Evolutionary conservation across 495 filamentous ascomycete genomes (phyloP).

Genomic region (Ramalina intermedia): DNA sequence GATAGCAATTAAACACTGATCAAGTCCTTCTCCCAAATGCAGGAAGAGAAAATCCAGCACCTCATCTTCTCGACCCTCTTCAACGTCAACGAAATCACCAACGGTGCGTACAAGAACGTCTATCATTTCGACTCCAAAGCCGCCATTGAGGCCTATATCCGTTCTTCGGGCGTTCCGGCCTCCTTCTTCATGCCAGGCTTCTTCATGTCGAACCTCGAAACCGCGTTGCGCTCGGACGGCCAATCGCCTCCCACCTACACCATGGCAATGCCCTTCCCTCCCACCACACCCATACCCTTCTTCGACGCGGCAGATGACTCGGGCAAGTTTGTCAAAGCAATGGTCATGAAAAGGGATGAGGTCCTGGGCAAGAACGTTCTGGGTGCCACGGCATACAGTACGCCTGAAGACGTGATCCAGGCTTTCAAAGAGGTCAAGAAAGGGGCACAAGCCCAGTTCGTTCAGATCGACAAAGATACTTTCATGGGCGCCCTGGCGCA

Average conservation of each 20-base stretch:
- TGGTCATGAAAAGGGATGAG: conserved; percentile 16
- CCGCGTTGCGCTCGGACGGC: conserved; percentile 16
- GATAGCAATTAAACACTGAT: not conserved
- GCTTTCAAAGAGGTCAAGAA: conserved; percentile 33
- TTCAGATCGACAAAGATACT: conserved; percentile 29
- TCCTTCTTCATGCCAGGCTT: conserved; percentile 43
- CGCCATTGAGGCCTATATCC: conserved; percentile 42
- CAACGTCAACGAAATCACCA: conserved; percentile 18
- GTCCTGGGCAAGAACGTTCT: conserved; percentile 15
- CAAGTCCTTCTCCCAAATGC: not conserved
- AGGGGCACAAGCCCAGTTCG: conserved; percentile 30
- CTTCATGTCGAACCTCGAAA: conserved; percentile 40
- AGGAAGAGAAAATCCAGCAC: conserved; percentile 32
- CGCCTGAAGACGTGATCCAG: conserved; percentile 29
- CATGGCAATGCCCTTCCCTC: conserved; percentile 28
- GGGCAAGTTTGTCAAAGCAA: conserved; percentile 41
- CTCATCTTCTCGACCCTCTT: conserved; percentile 33
- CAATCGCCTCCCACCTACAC: conserved; percentile 21
- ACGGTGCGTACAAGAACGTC: conserved; percentile 35
- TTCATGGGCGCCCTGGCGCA: conserved; percentile 29
- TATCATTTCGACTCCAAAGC: conserved; percentile 51
- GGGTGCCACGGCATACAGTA: conserved; percentile 37
- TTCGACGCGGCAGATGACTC: conserved; percentile 38
- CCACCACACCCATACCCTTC: conserved; percentile 31
- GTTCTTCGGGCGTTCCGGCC: conserved; percentile 28